A percentile compares a stretch with the other conserved stretches of the same genome.
These are phyloP conservation scores for Crithidia sp. DNA, from an alignment of 208 protist genomes.

Conservation along the genomic window DNA sequence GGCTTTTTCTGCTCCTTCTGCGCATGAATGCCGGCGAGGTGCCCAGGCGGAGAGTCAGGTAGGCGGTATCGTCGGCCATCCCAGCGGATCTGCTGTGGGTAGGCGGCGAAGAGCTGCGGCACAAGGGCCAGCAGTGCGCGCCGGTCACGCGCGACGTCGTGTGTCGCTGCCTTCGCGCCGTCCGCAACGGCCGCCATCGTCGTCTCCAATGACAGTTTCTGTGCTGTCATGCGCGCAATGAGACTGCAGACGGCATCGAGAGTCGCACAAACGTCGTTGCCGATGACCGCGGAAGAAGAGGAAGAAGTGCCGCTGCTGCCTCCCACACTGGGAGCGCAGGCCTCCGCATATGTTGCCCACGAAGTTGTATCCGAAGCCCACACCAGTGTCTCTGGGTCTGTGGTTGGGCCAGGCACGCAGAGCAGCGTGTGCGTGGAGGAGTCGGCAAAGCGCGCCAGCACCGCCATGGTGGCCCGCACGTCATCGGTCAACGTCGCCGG, in stretches of 20 bases:
- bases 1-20: neutral
- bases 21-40: neutral
- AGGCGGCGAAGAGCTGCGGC: slow-evolving; percentile 29
- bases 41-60: neutral
- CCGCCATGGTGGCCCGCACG: slow-evolving; percentile 36
- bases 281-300: slow-evolving; percentile 12
- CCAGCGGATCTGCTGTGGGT: slow-evolving; percentile 40
- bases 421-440: slow-evolving; percentile 23
- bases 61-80: slow-evolving; percentile 38
- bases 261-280: slow-evolving; percentile 26
- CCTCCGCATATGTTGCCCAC: slow-evolving; percentile 1
- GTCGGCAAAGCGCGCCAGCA: slow-evolving; percentile 28
- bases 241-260: slow-evolving; percentile 4
- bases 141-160: neutral
- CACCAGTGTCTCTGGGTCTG: slow-evolving; percentile 25
- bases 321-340: neutral
- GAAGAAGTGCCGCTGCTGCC: neutral
- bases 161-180: no score
- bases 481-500: slow-evolving; percentile 15
- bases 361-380: slow-evolving; percentile 30
- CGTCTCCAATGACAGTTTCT: neutral
- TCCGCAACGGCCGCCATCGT: no score
- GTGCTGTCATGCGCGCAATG: slow-evolving; percentile 15
- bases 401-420: slow-evolving; percentile 38
- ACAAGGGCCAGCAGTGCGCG: slow-evolving; percentile 18